phyloP scores from a whole-genome alignment of 1,139 yeast genomes.

The Keqinozyma sinolaborantium region DNA sequence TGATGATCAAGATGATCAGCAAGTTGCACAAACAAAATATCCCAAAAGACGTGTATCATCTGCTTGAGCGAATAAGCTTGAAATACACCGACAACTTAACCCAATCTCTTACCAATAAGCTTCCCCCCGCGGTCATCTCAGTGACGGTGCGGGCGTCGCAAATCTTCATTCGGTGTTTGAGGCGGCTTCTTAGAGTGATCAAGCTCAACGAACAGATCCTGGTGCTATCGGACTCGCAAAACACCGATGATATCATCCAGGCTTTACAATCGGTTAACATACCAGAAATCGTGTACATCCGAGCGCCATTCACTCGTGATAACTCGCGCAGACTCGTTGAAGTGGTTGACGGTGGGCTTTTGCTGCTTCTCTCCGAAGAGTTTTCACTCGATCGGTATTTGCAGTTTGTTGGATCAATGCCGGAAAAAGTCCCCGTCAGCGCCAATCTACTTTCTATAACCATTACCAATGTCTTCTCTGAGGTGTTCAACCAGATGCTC shows the following conservation, averaged over 20 bases:
- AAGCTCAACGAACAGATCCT: slow-evolving; percentile 50
- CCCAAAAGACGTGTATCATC: slow-evolving; percentile 52
- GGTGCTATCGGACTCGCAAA: slow-evolving; percentile 42
- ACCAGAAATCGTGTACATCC: slow-evolving; percentile 47
- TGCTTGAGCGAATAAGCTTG: slow-evolving; percentile 42
- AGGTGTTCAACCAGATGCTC: slow-evolving; percentile 25
- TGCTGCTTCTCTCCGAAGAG: neutral
- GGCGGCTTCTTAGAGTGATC: slow-evolving; percentile 54
- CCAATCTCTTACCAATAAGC: slow-evolving; percentile 31
- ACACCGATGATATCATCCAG: slow-evolving; percentile 62
- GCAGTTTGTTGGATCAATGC: slow-evolving; percentile 35
- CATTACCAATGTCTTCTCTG: slow-evolving; percentile 53
- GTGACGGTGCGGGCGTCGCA: slow-evolving; percentile 55
- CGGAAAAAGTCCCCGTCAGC: slow-evolving; percentile 45
- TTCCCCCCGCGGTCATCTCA: slow-evolving; percentile 49
- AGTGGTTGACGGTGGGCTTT: neutral
- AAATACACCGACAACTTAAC: slow-evolving; percentile 40
- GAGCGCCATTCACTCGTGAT: slow-evolving; percentile 48
- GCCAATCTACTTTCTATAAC: slow-evolving; percentile 57
- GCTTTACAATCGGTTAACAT: slow-evolving; percentile 36
- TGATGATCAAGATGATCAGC: slow-evolving; percentile 61
- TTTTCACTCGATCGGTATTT: slow-evolving; percentile 15
- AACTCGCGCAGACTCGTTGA: slow-evolving; percentile 29
- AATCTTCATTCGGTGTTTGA: slow-evolving; percentile 54
- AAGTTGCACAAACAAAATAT: slow-evolving; percentile 62